phyloP scores from a whole-genome alignment of 352 stramenopile species.

The Phytophthora sp. region DNA sequence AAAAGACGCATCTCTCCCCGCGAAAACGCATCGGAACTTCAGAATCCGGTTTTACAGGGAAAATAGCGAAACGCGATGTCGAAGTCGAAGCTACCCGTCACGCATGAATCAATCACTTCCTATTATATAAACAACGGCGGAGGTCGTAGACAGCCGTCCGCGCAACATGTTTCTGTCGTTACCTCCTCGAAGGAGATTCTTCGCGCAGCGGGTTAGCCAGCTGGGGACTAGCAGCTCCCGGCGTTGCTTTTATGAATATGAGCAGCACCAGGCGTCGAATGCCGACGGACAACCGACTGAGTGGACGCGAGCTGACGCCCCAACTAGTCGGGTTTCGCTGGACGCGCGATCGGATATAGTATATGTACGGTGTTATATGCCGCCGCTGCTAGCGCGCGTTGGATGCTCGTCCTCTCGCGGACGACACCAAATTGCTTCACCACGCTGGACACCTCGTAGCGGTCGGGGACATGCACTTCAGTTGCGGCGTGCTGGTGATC shows the following conservation, averaged over 20 bases:
- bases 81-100: not conserved
- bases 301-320: conserved; percentile 16
- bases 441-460: too few species aligned
- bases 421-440: too few species aligned
- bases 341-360: conserved; percentile 12
- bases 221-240: conserved; percentile 1
- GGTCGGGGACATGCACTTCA: too few species aligned
- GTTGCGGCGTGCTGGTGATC: too few species aligned
- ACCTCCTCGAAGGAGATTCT: conserved; percentile 26
- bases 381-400: too few species aligned
- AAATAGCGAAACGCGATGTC: conserved; percentile 23
- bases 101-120: conserved; percentile 1
- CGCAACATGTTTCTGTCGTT: conserved; percentile 12
- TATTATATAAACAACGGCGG: too few species aligned
- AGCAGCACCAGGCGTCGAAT: conserved; percentile 23
- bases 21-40: not conserved
- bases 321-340: conserved; percentile 39
- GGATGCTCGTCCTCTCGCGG: too few species aligned
- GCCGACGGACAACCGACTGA: conserved; percentile 3
- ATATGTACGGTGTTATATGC: not conserved
- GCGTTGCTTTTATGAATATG: conserved; percentile 27
- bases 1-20: conserved; percentile 19
- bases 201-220: conserved; percentile 16
- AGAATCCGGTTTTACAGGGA: conserved; percentile 9
- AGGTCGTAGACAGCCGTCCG: too few species aligned